Base-by-base conservation (phyloP, 2,329 filamentous ascomycete species). In the Aspergillus niger region DNA sequence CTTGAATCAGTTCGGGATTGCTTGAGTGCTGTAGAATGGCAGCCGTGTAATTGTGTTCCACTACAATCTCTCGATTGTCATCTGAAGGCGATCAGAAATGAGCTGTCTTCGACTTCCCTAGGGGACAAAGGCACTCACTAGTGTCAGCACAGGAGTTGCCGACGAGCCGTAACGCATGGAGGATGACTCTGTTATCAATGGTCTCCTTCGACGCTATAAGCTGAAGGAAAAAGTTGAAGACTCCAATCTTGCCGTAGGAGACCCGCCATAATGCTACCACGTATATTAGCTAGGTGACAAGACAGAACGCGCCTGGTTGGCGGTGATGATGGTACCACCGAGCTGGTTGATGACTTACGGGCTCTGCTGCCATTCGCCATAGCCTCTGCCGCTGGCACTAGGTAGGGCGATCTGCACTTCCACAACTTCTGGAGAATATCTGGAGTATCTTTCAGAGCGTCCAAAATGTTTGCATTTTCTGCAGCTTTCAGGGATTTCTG, bases 101-200 rank as follows among this genome's bases (percentile, higher is more conserved):
- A 20, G 30, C 11, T 55, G 10, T 59, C 20, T 30, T 36, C 11
- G 41, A 8, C 8, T 39, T 10, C 22, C 13, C 10, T 11, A 11
- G 13, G 22, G 22, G 11, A 20, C 13, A 17, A 30, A 8, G 17
- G 36, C 3, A 63, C 67, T 64, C 66, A 78, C 76, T 71, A 43
- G 74, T 79, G 62, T 81, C 79, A 38, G 79, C 79, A 69, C 79
- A 81, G 38, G 75, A 77, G 60, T 81, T 81, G 5, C 78, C 79
- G 59, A 79, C 69, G 15, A 81, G 59, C 15, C 79, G 74, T 51
- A 81, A 65, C 39, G 77, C 73, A 63, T 80, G 77, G 15, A 77
- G 69, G 53, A 80, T 57, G 8, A 78, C 57, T 54, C 64, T 64
- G 38, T 71, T 62, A 32, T 74, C 70, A 28, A 71, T 60, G 7